Evolutionary conservation across 2,329 filamentous ascomycete species (phyloP), one percentile per base, ranked within the genome.

Genomic region (Apiospora malaysiana): DNA sequence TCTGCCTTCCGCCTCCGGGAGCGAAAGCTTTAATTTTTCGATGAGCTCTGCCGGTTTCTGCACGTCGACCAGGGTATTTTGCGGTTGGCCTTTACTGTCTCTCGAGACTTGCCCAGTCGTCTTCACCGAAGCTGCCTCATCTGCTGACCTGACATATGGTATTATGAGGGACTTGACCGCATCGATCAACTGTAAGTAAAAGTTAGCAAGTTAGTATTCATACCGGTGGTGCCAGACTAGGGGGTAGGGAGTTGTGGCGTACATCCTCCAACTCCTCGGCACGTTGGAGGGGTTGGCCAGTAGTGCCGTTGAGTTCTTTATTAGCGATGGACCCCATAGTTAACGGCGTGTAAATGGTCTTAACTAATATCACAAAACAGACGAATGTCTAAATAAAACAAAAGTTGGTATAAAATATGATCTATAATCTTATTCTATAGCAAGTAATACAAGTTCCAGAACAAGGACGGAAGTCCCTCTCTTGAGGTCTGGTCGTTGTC

Each of bases 71-170:
- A 95, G 83, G n/a, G 88, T 85, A 66, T 90, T 91, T 68, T 83
- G 82, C 9, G 81, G 76, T 4, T 77, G 79, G 23, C 83, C 84
- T 32, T 80, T 73, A 6, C 80, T 72, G n/a, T 81, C 76, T 14
- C 81, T 77, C 8, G 82, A 76, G 25, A 86, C 83, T 23, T 87
- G 84, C 32, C 90, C 90, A 0, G 85, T 82, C 68, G 82, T 85
- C 75, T 87, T 90, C 49, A 82, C 84, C 8, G 82, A 78, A 2
- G 86, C 83, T 25, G 90, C 87, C 70, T 91, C 85, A 80, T 95
- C 92, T 51, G 93, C 91, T n/a, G 87, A 84, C 72, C 84, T 86
- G 76, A 95, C 90, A 80, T 92, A 94, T 0, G 91, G 90, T 25
- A 94, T 83, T 71, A 95, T 88, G 70, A 94, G 85, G 10, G 85